Evolutionary conservation across 495 filamentous ascomycete species (phyloP).

Genomic region (Neurospora sp.): DNA sequence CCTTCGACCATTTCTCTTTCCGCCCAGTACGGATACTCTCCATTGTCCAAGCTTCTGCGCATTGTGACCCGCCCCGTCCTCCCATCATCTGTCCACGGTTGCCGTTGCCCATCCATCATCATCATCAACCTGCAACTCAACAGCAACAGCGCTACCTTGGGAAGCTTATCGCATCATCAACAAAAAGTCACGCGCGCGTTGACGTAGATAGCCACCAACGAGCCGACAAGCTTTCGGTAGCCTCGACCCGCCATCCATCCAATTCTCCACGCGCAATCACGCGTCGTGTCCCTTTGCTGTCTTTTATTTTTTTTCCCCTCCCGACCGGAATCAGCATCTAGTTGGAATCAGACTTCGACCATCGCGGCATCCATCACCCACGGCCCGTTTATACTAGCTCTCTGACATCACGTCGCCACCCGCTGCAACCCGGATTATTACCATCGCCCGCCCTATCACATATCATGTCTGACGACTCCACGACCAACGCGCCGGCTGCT

Average conservation of each 20-base stretch:
- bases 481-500: constrained; percentile 5
- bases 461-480: constrained; percentile 15
- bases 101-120: not conserved
- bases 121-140: not conserved
- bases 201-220: not conserved
- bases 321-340: not conserved
- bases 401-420: constrained; percentile 21
- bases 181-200: constrained; percentile 1
- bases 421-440: not conserved
- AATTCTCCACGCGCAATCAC: not conserved
- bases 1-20: constrained; percentile 10
- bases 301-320: not conserved
- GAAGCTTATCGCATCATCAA: not conserved
- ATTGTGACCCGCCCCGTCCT: constrained; percentile 9
- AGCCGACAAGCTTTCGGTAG: not conserved
- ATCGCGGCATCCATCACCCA: constrained; percentile 13
- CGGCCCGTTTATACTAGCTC: not conserved
- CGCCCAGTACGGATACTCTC: not conserved
- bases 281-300: not conserved
- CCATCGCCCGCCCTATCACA: not conserved
- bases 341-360: not conserved
- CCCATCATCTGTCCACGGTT: not conserved
- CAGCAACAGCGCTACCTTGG: not conserved
- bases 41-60: constrained; percentile 16
- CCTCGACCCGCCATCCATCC: not conserved